Conservation (phyloP, 2,329 filamentous ascomycete genomes). For the Diaporthe ilicicola region DNA sequence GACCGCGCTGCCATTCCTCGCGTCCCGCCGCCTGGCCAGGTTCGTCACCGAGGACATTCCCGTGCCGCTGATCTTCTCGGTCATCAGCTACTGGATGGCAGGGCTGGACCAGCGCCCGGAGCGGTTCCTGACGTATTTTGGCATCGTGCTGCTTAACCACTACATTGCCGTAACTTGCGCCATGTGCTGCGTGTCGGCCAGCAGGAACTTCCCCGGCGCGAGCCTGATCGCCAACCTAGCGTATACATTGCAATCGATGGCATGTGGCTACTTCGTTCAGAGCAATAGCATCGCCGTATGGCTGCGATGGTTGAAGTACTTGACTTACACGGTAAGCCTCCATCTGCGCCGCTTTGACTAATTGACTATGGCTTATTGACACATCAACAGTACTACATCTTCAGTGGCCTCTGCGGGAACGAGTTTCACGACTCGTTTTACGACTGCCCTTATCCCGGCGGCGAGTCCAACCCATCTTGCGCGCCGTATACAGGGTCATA, state of each 20-base stretch:
- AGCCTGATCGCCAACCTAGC: slow-evolving; percentile 76
- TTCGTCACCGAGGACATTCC: slow-evolving; percentile 77
- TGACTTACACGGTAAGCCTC: slow-evolving; percentile 62
- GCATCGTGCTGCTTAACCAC: slow-evolving; percentile 73
- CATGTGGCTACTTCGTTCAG: slow-evolving; percentile 81
- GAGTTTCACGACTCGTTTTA: slow-evolving; percentile 79
- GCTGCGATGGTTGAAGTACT: slow-evolving; percentile 80
- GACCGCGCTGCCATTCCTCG: slow-evolving; percentile 72
- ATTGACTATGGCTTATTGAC: slow-evolving; percentile 33
- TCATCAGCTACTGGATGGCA: slow-evolving; percentile 82
- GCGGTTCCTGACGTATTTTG: slow-evolving; percentile 78
- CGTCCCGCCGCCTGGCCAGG: slow-evolving; percentile 74
- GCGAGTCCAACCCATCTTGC: slow-evolving; percentile 71
- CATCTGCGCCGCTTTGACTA: no score
- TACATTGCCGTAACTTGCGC: slow-evolving; percentile 79
- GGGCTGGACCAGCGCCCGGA: slow-evolving; percentile 70
- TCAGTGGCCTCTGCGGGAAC: slow-evolving; percentile 75
- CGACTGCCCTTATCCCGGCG: slow-evolving; percentile 71
- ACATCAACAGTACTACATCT: slow-evolving; percentile 68
- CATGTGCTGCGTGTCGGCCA: slow-evolving; percentile 70
- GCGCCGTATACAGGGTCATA: slow-evolving; percentile 74
- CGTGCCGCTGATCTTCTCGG: slow-evolving; percentile 74
- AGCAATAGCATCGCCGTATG: slow-evolving; percentile 77
- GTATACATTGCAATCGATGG: slow-evolving; percentile 78
- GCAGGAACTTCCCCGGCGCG: slow-evolving; percentile 74